These are phyloP conservation scores for Flaveria floridana DNA, from an alignment of 140 eudicot species.

Conservation along the genomic window DNA sequence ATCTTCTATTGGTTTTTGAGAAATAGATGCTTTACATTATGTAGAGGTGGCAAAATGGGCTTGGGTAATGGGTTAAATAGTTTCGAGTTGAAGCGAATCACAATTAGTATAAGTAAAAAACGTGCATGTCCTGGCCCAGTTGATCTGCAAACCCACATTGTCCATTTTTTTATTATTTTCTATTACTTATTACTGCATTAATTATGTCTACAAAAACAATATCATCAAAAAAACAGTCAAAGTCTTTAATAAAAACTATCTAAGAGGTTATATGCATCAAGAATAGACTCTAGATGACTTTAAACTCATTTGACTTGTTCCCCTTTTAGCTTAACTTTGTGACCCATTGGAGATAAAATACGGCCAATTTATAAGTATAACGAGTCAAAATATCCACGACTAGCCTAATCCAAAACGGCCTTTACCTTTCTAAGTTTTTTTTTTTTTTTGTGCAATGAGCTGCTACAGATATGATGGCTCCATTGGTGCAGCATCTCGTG, in stretches of 20 bases:
- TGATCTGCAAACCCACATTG: background rate
- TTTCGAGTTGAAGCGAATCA: background rate
- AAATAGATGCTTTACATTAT: background rate
- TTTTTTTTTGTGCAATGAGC: conserved; percentile 18
- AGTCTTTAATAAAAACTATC: background rate
- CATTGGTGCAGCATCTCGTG: conserved; percentile 88
- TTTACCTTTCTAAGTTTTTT: conserved; percentile 19
- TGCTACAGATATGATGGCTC: conserved; percentile 83
- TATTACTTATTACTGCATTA: background rate
- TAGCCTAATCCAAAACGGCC: background rate
- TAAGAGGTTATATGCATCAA: background rate
- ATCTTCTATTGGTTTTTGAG: background rate
- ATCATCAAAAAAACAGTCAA: background rate
- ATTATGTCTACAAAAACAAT: background rate
- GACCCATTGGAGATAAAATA: conserved; percentile 3
- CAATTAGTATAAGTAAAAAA: background rate
- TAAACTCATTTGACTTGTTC: background rate
- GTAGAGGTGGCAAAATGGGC: background rate
- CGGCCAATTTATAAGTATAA: background rate
- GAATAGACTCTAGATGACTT: background rate
- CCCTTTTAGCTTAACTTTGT: background rate
- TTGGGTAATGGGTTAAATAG: background rate
- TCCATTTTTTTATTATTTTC: background rate
- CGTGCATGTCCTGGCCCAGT: background rate
- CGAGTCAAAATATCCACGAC: background rate